Conservation (phyloP, 768 basidiomycete species). For the Mycena amicta region DNA sequence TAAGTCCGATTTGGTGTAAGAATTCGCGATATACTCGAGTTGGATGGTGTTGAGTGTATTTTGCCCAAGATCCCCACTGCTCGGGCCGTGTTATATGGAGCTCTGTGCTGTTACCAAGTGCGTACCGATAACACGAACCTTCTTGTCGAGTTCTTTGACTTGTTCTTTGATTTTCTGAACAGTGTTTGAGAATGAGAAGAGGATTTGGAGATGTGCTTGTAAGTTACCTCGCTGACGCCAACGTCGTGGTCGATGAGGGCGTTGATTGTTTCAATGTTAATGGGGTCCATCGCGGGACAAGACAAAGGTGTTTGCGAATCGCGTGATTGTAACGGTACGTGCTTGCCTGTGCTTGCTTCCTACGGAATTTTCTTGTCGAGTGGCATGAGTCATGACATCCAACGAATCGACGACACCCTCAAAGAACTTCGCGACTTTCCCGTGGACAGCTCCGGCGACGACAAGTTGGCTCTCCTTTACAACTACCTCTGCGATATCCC, state of each 20-base stretch:
- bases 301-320: background rate
- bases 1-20: constrained; percentile 10
- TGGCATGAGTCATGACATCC: background rate
- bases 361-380: constrained; percentile 6
- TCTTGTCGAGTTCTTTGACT: constrained; percentile 75
- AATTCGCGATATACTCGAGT: constrained; percentile 49
- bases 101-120: background rate
- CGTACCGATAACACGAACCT: constrained; percentile 57
- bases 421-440: constrained; percentile 24
- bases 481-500: constrained; percentile 54
- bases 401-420: constrained; percentile 5
- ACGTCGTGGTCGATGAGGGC: constrained; percentile 62
- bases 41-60: constrained; percentile 72
- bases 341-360: constrained; percentile 20
- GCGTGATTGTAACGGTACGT: background rate
- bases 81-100: background rate
- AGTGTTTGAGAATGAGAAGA: constrained; percentile 11
- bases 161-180: constrained; percentile 79
- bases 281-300: constrained; percentile 49
- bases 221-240: constrained; percentile 63
- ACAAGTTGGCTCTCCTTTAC: constrained; percentile 56
- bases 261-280: constrained; percentile 60
- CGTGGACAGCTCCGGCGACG: constrained; percentile 39
- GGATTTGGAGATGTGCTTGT: no score
- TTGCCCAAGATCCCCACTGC: constrained; percentile 71